phyloP scores from a whole-genome alignment of 768 basidiomycete genomes.

The Leucocoprinus sp. region DNA sequence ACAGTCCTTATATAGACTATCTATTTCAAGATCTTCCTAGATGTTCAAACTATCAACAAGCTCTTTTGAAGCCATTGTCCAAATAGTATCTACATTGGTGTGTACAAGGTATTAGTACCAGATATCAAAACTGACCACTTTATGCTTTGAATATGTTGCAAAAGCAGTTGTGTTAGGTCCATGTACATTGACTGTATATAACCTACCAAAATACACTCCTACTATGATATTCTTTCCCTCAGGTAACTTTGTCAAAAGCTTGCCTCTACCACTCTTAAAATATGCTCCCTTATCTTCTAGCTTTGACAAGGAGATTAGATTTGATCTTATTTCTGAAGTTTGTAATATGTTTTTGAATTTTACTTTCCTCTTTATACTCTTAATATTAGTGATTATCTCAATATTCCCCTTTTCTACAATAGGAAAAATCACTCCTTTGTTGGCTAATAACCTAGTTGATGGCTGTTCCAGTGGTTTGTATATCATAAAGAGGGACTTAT shows the following conservation, averaged over 20 bases:
- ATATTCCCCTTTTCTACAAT: constrained; percentile 17
- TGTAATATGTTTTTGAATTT: constrained; percentile 18
- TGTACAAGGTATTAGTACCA: constrained; percentile 24
- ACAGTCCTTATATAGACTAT: constrained; percentile 19
- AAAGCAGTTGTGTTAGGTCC: constrained; percentile 5
- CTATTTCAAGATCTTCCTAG: not conserved
- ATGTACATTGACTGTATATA: too few relatives aligned
- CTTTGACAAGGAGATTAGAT: constrained; percentile 12
- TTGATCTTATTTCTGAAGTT: constrained; percentile 19
- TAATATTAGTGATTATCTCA: constrained; percentile 10
- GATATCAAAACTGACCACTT: constrained; percentile 15
- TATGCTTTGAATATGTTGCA: constrained; percentile 12
- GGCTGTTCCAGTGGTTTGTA: constrained; percentile 9
- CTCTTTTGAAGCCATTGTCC: constrained; percentile 6
- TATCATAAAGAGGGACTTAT: constrained; percentile 12
- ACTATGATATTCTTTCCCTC: too few relatives aligned
- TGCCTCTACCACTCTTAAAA: too few relatives aligned
- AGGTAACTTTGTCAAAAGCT: too few relatives aligned
- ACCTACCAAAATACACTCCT: too few relatives aligned
- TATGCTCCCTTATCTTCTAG: constrained; percentile 16
- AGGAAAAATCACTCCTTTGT: constrained; percentile 13
- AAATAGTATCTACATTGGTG: constrained; percentile 9
- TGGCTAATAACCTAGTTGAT: constrained; percentile 7
- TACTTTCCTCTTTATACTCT: not conserved
- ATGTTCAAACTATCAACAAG: constrained; percentile 18